A percentile compares a stretch with the other conserved stretches of the same genome.
Conservation (phyloP, 1,284 basidiomycete genomes). For the Microbotryomycetes sp. region DNA sequence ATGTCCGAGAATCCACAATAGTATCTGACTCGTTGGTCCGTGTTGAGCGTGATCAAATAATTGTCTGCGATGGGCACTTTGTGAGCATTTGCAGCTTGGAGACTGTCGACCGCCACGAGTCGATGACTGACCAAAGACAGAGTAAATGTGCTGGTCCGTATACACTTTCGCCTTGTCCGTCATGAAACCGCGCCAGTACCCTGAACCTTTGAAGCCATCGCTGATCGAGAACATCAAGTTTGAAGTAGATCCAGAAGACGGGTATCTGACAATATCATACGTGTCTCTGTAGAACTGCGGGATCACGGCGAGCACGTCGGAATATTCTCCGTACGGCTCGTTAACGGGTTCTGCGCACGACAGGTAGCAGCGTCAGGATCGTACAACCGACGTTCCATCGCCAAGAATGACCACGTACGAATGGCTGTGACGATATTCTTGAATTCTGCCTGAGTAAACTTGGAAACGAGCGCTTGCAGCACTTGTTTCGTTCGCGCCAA, state of each 20-base stretch:
- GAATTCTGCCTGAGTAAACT: constrained; percentile 42
- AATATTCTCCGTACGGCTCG: constrained; percentile 71
- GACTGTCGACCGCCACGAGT: background rate
- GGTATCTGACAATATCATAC: constrained; percentile 12
- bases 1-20: constrained; percentile 33
- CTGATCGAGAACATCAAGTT: constrained; percentile 60
- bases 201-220: constrained; percentile 75
- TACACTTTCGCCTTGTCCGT: constrained; percentile 54
- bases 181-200: constrained; percentile 66
- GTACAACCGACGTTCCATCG: background rate
- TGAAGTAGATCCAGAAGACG: background rate
- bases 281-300: constrained; percentile 57
- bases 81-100: background rate
- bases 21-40: constrained; percentile 29
- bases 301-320: constrained; percentile 51
- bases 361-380: background rate
- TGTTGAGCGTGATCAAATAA: constrained; percentile 7
- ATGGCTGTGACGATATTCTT: constrained; percentile 2
- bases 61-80: constrained; percentile 14
- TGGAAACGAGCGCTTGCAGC: constrained; percentile 49
- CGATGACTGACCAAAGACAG: constrained; percentile 30
- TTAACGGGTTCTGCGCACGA: constrained; percentile 40
- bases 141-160: constrained; percentile 53
- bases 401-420: constrained; percentile 31
- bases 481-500: constrained; percentile 62